Base-by-base conservation (phyloP, 2,329 filamentous ascomycete genomes). In the Calonectria leucothoes region DNA sequence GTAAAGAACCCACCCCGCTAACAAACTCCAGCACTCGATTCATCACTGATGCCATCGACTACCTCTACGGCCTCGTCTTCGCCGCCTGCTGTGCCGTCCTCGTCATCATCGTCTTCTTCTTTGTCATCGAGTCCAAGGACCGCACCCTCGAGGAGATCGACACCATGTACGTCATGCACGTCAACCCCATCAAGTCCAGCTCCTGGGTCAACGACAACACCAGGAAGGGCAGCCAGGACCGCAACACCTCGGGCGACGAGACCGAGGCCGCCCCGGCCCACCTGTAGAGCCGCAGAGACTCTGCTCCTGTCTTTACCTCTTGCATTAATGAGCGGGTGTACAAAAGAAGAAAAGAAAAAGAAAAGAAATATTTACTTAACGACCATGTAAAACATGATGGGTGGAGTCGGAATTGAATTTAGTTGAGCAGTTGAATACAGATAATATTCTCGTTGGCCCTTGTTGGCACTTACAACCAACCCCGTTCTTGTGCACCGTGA, bases 131-230 rank as follows among this genome's bases (percentile, higher is more conserved):
- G 85, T 92, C 90, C 74, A 92, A 93, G 83, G 93, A 93, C 79
- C 89, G 93, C 37, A 91, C 90, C 1, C 88, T 95, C 23, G 94
- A 95, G 85, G 93, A 95, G 83, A 92, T 95, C 70, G 94, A 95
- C 83, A 92, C 90, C 71, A 95, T 95, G 93, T 96, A 96, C 81
- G 86, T 89, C 23, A 79, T 85, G 48, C 82, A 82, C 51, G 87
- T 90, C 77, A 88, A 88, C 78, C 88, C 89, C 27, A 87, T 88
- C 79, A 86, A 83, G 66, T 88, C 87, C 2, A 76, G 76, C 68
- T 76, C 81, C 61, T 83, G 82, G 81, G 70, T 74, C 42, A 61
- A 66, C 20, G 49, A 55, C 39, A 74, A 65, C 17, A 66, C 35
- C 17, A 45, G 42, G 57, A 71, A 69, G 57, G 31, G 49, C 29